These are phyloP conservation scores for Yamadazyma nakazawae DNA, from an alignment of 805 yeast genomes.

Conservation along the genomic window DNA sequence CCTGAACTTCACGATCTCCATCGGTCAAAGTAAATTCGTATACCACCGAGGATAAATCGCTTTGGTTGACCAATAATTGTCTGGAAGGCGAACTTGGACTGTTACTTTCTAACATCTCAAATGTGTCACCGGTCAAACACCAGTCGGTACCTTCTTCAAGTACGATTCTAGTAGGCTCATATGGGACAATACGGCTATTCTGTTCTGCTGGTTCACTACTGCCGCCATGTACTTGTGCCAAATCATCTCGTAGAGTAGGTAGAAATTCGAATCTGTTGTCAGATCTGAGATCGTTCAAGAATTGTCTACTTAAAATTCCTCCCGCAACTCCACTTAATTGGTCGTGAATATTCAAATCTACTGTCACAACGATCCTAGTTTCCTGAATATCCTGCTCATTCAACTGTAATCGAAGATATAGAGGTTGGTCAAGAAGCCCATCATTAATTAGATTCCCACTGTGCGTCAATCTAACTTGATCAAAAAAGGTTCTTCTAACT, in stretches of 20 bases:
- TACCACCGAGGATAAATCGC: constrained; percentile 20
- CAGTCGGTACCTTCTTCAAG: constrained; percentile 21
- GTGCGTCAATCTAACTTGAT: constrained; percentile 20
- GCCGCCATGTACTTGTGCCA: neutral
- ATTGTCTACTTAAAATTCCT: constrained; percentile 24
- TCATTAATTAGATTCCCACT: constrained; percentile 3
- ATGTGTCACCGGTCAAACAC: constrained; percentile 24
- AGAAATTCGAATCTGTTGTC: constrained; percentile 20
- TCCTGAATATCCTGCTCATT: constrained; percentile 8
- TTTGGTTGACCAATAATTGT: constrained; percentile 26
- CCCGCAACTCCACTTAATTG: constrained; percentile 20
- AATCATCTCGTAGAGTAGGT: constrained; percentile 13
- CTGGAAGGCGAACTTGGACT: constrained; percentile 4
- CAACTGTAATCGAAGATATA: constrained; percentile 13
- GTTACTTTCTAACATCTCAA: constrained; percentile 17
- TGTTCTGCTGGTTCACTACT: neutral
- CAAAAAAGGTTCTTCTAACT: constrained; percentile 25
- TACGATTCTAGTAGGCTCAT: constrained; percentile 22
- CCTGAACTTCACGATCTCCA: constrained; percentile 13
- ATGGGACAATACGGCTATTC: constrained; percentile 1
- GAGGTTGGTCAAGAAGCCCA: constrained; percentile 1
- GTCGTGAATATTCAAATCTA: constrained; percentile 16
- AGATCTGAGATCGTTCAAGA: constrained; percentile 22
- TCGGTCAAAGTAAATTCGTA: constrained; percentile 23
- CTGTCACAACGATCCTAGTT: constrained; percentile 10